Evolutionary conservation across 78 protist species (phyloP).

Genomic region (Planoprotostelium fungivorum): DNA sequence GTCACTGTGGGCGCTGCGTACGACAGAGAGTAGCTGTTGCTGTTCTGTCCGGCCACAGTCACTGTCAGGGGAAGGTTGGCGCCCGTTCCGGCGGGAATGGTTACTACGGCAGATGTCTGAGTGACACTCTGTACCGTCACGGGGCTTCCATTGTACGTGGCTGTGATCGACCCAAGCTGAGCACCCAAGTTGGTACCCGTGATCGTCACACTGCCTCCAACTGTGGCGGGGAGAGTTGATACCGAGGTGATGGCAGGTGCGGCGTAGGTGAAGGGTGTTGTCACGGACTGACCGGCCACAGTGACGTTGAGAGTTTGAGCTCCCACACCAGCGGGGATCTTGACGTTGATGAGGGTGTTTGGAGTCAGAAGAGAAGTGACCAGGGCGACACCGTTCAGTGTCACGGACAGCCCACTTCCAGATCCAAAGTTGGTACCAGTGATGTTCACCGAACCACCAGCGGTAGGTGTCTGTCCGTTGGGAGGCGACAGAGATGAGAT

Average conservation of each 20-base stretch:
- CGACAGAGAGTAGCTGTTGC: too few species aligned
- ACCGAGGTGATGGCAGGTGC: background rate
- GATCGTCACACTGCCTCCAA: background rate
- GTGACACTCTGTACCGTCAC: too few species aligned
- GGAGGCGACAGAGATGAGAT: background rate
- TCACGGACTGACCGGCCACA: slow-evolving; percentile 7
- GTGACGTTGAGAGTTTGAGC: background rate
- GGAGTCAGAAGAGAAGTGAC: background rate
- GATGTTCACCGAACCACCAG: slow-evolving; percentile 3
- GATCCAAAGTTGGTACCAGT: slow-evolving; percentile 12
- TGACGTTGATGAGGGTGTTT: background rate
- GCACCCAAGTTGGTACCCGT: background rate
- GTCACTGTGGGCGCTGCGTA: background rate
- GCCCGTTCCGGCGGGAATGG: background rate
- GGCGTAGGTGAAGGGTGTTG: background rate
- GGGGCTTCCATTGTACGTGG: too few species aligned
- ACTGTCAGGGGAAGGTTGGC: background rate
- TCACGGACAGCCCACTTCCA: background rate
- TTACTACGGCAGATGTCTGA: too few species aligned
- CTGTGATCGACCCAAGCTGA: background rate
- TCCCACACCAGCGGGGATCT: background rate
- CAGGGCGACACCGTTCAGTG: background rate
- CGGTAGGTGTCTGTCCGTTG: too few species aligned
- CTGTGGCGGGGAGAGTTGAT: background rate
- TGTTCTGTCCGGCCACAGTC: too few species aligned